These are phyloP conservation scores for Boletellus ananiceps DNA, from an alignment of 768 basidiomycete genomes.

Conservation along the genomic window DNA sequence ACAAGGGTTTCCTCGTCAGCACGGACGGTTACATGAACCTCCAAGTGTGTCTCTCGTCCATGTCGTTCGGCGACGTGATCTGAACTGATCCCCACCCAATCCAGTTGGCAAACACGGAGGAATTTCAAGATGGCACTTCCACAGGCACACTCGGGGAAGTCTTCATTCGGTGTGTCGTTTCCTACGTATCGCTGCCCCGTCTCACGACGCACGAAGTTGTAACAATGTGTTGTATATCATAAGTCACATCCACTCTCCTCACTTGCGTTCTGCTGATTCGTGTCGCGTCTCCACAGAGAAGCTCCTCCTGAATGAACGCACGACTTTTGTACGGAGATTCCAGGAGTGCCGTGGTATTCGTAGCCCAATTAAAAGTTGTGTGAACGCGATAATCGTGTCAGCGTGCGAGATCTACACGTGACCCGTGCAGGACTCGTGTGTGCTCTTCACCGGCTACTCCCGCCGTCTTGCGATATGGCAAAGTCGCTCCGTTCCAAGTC, in stretches of 20 bases:
- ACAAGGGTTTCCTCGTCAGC: constrained; percentile 98
- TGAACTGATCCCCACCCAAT: constrained; percentile 40
- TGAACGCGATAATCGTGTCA: not conserved
- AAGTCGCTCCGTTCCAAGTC: constrained; percentile 81
- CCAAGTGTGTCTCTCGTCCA: constrained; percentile 51
- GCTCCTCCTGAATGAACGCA: constrained; percentile 48
- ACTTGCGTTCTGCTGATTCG: constrained; percentile 17
- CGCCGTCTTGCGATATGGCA: constrained; percentile 47
- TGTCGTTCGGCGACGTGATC: not conserved
- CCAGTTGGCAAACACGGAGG: constrained; percentile 98
- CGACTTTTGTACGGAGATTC: not conserved
- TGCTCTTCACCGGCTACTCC: not conserved
- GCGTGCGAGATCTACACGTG: no score
- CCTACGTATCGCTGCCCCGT: not conserved
- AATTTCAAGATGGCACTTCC: constrained; percentile 93
- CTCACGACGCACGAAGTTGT: constrained; percentile 48
- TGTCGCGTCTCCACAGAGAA: constrained; percentile 55
- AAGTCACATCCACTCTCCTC: constrained; percentile 41
- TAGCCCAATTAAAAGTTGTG: constrained; percentile 14
- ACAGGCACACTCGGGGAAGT: constrained; percentile 98
- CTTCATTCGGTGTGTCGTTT: constrained; percentile 74
- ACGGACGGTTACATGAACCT: constrained; percentile 99
- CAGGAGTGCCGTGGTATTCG: not conserved
- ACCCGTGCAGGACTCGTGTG: no score
- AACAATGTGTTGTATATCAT: constrained; percentile 97